phyloP scores from a whole-genome alignment of 768 basidiomycete species.

The Daedaleopsis sinensis region DNA sequence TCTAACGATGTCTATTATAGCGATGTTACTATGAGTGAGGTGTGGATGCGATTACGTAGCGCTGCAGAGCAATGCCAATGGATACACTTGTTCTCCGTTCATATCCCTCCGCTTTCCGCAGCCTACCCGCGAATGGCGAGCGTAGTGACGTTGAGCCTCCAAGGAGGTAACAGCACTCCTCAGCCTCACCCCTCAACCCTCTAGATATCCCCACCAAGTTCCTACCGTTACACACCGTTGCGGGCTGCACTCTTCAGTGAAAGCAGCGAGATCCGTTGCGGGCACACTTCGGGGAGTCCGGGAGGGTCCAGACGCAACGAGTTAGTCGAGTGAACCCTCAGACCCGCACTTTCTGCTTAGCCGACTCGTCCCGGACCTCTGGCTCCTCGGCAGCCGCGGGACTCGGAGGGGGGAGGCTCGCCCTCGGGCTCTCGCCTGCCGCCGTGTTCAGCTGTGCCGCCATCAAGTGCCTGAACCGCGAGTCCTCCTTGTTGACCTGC shows the following conservation, averaged over 20 bases:
- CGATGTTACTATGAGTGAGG: background rate
- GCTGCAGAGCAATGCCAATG: background rate
- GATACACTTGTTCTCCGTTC: background rate
- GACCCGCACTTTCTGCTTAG: background rate
- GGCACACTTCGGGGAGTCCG: too few relatives aligned
- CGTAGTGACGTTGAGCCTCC: too few relatives aligned
- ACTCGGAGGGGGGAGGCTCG: background rate
- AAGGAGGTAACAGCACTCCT: too few relatives aligned
- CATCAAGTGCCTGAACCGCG: slow-evolving; percentile 87
- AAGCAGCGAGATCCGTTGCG: too few relatives aligned
- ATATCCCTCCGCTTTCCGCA: background rate
- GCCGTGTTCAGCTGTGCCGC: slow-evolving; percentile 79
- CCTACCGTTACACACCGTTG: too few relatives aligned
- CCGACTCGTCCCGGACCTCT: background rate
- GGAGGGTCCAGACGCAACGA: too few relatives aligned
- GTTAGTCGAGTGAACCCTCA: background rate
- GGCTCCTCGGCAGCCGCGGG: background rate
- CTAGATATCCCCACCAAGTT: too few relatives aligned
- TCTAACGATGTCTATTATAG: too few relatives aligned
- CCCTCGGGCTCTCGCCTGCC: slow-evolving; percentile 14
- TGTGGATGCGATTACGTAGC: background rate
- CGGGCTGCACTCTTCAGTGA: too few relatives aligned
- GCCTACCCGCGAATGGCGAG: background rate
- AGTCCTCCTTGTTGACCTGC: slow-evolving; percentile 67
- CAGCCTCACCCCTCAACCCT: too few relatives aligned